These are phyloP conservation scores for Aristolochia californica DNA, from an alignment of 164 flowering plant genomes.

Conservation along the genomic window DNA sequence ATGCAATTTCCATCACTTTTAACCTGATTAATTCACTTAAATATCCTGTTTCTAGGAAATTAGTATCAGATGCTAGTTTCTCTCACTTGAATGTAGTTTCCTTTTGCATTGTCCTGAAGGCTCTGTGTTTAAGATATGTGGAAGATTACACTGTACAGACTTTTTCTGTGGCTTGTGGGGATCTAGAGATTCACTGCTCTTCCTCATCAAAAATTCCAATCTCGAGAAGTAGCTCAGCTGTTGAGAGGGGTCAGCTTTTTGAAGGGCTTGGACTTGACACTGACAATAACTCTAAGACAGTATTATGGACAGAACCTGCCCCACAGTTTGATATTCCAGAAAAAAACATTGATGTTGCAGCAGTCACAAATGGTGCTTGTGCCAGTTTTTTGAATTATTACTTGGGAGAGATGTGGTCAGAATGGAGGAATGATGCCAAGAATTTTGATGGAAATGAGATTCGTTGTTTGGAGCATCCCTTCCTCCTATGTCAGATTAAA, in stretches of 20 bases:
- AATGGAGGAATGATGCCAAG: conserved; percentile 30
- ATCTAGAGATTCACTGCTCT: conserved; percentile 32
- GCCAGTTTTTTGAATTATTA: conserved; percentile 20
- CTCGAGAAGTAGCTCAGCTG: conserved; percentile 4
- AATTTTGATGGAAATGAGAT: conserved; percentile 24
- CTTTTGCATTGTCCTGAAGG: conserved; percentile 32
- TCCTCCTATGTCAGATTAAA: conserved; percentile 45
- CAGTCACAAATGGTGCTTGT: conserved; percentile 12
- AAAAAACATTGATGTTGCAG: conserved; percentile 7
- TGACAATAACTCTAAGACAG: conserved; percentile 12
- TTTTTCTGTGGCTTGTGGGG: conserved; percentile 42
- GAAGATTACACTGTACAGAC: conserved; percentile 28
- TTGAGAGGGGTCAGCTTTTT: conserved; percentile 1
- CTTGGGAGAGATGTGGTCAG: conserved; percentile 44
- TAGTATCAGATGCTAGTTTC: conserved; percentile 14
- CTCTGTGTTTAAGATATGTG: conserved; percentile 25
- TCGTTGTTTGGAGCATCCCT: conserved; percentile 36
- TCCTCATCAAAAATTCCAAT: conserved; percentile 14
- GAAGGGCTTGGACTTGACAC: conserved; percentile 17
- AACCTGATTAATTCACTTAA: conserved; percentile 22
- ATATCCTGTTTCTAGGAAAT: conserved; percentile 13
- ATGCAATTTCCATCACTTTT: conserved; percentile 31
- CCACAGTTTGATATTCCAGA: conserved; percentile 16
- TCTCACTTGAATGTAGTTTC: conserved; percentile 25
- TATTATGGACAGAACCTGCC: conserved; percentile 60